phyloP scores from a whole-genome alignment of 441 rosid species.

The Viola pubescens region DNA sequence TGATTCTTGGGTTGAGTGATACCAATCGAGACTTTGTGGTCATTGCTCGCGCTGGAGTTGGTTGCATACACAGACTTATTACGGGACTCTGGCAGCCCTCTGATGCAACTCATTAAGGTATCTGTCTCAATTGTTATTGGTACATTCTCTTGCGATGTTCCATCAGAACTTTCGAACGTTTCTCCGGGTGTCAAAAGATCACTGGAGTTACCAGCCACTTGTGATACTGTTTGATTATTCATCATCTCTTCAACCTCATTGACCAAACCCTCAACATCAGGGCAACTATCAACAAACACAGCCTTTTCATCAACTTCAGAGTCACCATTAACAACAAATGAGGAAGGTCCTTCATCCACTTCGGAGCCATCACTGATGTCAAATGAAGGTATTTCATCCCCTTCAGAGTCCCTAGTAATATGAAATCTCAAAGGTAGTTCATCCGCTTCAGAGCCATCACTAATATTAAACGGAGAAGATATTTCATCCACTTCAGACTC shows the following conservation, averaged over 20 bases:
- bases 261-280: not conserved
- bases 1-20: conserved; percentile 1
- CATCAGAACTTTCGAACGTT: not conserved
- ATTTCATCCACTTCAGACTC: not conserved
- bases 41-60: not conserved
- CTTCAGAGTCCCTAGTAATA: too few relatives aligned
- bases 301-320: not conserved
- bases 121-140: not conserved
- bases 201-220: not conserved
- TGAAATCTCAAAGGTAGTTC: too few relatives aligned
- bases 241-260: not conserved
- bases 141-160: conserved; percentile 6
- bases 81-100: not conserved
- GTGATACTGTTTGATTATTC: not conserved
- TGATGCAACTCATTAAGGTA: conserved; percentile 7
- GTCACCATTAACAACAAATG: not conserved
- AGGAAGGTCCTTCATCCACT: conserved; percentile 3
- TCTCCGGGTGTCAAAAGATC: conserved; percentile 4
- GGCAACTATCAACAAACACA: not conserved
- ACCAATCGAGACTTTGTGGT: not conserved
- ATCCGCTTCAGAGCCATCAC: too few relatives aligned
- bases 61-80: not conserved
- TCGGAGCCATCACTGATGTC: not conserved
- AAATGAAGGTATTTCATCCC: too few relatives aligned
- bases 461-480: too few relatives aligned